Evolutionary conservation across 768 basidiomycete species (phyloP).

Genomic region (Erythrobasidium yunnanense): DNA sequence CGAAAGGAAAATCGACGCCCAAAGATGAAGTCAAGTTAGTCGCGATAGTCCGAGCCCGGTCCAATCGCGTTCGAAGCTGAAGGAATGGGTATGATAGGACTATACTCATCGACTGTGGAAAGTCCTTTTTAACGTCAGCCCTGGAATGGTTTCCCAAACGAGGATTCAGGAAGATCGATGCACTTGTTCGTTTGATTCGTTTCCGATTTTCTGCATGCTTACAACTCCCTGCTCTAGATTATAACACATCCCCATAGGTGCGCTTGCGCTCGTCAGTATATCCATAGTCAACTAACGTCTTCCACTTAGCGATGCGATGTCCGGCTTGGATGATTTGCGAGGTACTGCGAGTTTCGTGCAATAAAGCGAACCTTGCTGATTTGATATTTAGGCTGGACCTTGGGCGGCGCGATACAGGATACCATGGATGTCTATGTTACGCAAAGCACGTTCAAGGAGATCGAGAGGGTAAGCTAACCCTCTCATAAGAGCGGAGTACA

Average conservation of each 20-base stretch:
- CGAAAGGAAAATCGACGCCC: constrained; percentile 41
- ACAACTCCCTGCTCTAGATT: constrained; percentile 1
- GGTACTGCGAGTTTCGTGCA: too few species aligned
- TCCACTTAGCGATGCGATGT: constrained; percentile 62
- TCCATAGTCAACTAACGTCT: too few species aligned
- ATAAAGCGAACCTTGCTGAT: too few species aligned
- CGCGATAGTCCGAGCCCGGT: background rate
- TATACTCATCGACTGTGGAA: constrained; percentile 37
- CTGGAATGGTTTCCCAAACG: constrained; percentile 30
- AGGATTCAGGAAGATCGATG: constrained; percentile 55
- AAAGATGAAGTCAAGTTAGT: constrained; percentile 49
- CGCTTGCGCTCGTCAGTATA: too few species aligned
- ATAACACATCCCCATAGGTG: constrained; percentile 25
- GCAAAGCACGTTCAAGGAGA: constrained; percentile 54
- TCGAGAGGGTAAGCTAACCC: constrained; percentile 46
- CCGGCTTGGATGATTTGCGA: constrained; percentile 78
- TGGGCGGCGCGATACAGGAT: constrained; percentile 54
- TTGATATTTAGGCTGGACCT: constrained; percentile 80
- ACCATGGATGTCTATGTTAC: constrained; percentile 68
- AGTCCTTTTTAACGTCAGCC: constrained; percentile 34
- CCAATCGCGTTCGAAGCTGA: too few species aligned
- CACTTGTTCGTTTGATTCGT: constrained; percentile 60
- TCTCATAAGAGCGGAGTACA: background rate
- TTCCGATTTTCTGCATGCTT: background rate
- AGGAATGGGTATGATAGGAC: too few species aligned